Conservation (phyloP, 345 rosid genomes). For the Citropsis articulata region DNA sequence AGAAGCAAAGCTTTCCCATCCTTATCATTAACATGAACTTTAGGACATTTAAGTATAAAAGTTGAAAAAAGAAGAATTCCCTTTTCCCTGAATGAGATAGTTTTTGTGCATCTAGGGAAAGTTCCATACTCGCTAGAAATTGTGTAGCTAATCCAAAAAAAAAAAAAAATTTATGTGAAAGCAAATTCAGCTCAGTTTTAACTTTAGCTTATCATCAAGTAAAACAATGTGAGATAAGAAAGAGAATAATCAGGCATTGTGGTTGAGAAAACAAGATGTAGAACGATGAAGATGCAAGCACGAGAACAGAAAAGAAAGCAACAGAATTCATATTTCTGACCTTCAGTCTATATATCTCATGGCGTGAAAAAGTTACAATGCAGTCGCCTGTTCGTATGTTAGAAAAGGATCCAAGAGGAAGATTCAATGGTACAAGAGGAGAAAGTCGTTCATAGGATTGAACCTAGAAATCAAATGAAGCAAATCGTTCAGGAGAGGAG, state of each 20-base stretch:
- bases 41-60: not conserved
- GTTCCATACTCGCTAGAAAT: not conserved
- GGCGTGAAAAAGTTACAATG: constrained; percentile 84
- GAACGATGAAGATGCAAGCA: constrained; percentile 8
- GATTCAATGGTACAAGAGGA: constrained; percentile 66
- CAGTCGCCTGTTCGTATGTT: constrained; percentile 76
- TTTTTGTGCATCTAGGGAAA: not conserved
- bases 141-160: not conserved
- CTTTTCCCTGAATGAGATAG: too few species aligned
- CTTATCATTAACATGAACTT: not conserved
- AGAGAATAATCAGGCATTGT: not conserved
- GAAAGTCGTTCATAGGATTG: constrained; percentile 73
- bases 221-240: not conserved
- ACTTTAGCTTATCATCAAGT: not conserved
- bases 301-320: not conserved
- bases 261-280: not conserved
- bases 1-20: not conserved
- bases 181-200: not conserved
- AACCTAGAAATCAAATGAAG: constrained; percentile 41
- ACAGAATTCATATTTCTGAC: constrained; percentile 32
- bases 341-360: constrained; percentile 61
- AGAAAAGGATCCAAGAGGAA: constrained; percentile 59
- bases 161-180: not conserved
- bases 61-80: not conserved
- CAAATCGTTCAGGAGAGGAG: not conserved